These are phyloP conservation scores for Candida pseudoglaebosa DNA, from an alignment of 805 yeast genomes.

Conservation along the genomic window DNA sequence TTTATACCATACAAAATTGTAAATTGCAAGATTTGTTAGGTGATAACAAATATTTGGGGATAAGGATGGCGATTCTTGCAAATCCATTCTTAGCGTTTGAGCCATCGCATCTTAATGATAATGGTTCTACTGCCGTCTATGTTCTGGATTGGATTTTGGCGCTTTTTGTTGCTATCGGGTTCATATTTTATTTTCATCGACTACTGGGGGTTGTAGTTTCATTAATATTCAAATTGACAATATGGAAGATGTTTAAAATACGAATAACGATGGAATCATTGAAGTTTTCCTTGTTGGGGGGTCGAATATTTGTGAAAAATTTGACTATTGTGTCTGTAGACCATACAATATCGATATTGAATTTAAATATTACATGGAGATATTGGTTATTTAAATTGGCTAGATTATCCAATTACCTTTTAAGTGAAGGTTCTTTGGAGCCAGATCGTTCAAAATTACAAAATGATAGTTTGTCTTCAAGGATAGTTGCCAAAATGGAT, in stretches of 20 bases:
- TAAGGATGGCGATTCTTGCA: background rate
- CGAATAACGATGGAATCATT: slow-evolving; percentile 68
- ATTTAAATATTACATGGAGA: slow-evolving; percentile 81
- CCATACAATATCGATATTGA: slow-evolving; percentile 64
- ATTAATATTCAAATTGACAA: slow-evolving; percentile 41
- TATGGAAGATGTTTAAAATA: slow-evolving; percentile 63
- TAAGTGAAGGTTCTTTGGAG: slow-evolving; percentile 4
- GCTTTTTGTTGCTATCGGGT: slow-evolving; percentile 54
- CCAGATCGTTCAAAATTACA: slow-evolving; percentile 7
- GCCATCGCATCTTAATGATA: background rate
- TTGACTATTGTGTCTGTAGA: slow-evolving; percentile 70
- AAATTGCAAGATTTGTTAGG: no score
- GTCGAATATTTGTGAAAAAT: slow-evolving; percentile 75
- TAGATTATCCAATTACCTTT: slow-evolving; percentile 34
- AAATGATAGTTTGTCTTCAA: slow-evolving; percentile 50
- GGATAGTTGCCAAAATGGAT: slow-evolving; percentile 55
- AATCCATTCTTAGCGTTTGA: background rate
- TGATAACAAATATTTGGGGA: no score
- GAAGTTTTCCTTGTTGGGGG: slow-evolving; percentile 76
- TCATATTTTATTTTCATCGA: slow-evolving; percentile 75
- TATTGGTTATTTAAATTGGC: slow-evolving; percentile 67
- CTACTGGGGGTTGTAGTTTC: slow-evolving; percentile 60
- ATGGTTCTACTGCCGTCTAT: slow-evolving; percentile 55
- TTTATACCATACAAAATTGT: no score
- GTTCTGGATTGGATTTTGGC: slow-evolving; percentile 78